phyloP scores from a whole-genome alignment of 83 land plant genomes.

The Diphasiastrum complanatum region DNA sequence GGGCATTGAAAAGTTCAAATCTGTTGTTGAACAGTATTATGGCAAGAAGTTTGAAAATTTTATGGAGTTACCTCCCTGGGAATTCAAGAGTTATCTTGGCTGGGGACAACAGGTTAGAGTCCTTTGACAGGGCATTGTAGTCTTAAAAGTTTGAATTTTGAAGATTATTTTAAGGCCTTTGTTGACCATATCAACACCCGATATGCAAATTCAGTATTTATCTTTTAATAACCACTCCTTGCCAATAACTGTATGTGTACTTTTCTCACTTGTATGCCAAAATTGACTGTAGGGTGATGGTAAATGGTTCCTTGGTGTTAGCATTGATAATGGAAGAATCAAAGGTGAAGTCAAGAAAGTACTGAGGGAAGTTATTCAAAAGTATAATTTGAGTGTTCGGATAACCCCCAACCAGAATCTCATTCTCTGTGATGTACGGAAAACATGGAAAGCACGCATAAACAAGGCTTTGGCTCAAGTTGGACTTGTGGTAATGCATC shows the following conservation, averaged over 20 bases:
- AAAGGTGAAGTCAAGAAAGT: constrained; percentile 70
- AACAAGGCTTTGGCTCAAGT: constrained; percentile 67
- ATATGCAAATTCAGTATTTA: too few relatives aligned
- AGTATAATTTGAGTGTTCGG: constrained; percentile 65
- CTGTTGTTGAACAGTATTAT: constrained; percentile 91
- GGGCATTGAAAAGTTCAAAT: constrained; percentile 94
- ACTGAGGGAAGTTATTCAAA: constrained; percentile 82
- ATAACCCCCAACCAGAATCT: constrained; percentile 96
- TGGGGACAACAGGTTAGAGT: constrained; percentile 91
- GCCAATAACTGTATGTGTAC: too few relatives aligned
- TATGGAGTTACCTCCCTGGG: constrained; percentile 82
- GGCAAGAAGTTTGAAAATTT: constrained; percentile 86
- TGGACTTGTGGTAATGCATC: constrained; percentile 65
- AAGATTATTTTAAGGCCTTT: too few relatives aligned
- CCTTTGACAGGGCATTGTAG: not conserved
- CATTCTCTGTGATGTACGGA: constrained; percentile 73
- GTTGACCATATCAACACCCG: too few relatives aligned
- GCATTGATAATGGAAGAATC: constrained; percentile 92
- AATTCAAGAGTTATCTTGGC: constrained; percentile 84
- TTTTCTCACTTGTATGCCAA: too few relatives aligned
- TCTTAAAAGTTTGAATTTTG: not conserved
- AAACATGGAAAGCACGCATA: constrained; percentile 63
- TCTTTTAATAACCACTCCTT: too few relatives aligned
- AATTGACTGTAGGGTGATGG: constrained; percentile 74
- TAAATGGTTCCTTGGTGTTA: constrained; percentile 65